phyloP scores from a whole-genome alignment of 768 basidiomycete species.

The Hypholoma sublateritium region DNA sequence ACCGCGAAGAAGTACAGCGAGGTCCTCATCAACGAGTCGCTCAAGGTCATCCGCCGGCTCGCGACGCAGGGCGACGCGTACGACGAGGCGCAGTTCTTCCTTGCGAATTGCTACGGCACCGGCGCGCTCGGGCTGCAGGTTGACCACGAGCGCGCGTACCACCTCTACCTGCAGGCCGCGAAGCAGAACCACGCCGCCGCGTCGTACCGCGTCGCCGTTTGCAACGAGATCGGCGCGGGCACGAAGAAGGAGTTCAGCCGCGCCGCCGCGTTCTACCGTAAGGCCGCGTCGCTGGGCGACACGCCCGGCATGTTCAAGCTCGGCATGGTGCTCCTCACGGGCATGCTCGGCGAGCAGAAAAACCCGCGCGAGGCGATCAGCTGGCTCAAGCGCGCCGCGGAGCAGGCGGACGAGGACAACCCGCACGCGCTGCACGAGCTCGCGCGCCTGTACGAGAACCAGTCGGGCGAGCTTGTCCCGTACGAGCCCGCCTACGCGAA shows the following conservation, averaged over 20 bases:
- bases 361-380: slow-evolving; percentile 91
- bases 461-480: slow-evolving; percentile 64
- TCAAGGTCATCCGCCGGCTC: slow-evolving; percentile 90
- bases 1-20: slow-evolving; percentile 91
- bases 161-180: slow-evolving; percentile 93
- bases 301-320: slow-evolving; percentile 99
- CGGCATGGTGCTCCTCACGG: slow-evolving; percentile 95
- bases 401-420: slow-evolving; percentile 97
- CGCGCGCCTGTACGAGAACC: slow-evolving; percentile 80
- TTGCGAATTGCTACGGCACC: slow-evolving; percentile 96
- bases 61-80: slow-evolving; percentile 92
- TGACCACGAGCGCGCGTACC: slow-evolving; percentile 97
- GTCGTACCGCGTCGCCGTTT: slow-evolving; percentile 95
- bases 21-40: slow-evolving; percentile 77
- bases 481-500: slow-evolving; percentile 83
- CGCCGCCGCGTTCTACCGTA: slow-evolving; percentile 94
- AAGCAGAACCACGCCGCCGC: slow-evolving; percentile 97
- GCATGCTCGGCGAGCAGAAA: slow-evolving; percentile 75
- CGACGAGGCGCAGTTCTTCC: slow-evolving; percentile 97
- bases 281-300: slow-evolving; percentile 93
- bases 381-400: slow-evolving; percentile 93
- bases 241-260: slow-evolving; percentile 86
- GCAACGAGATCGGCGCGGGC: slow-evolving; percentile 97
- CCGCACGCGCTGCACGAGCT: slow-evolving; percentile 97
- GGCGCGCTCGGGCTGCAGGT: slow-evolving; percentile 94